Percentiles rank a stretch among this genome's conserved stretches.
Conservation (phyloP, 73 alveolate species). For the Tetrahymena borealis region DNA sequence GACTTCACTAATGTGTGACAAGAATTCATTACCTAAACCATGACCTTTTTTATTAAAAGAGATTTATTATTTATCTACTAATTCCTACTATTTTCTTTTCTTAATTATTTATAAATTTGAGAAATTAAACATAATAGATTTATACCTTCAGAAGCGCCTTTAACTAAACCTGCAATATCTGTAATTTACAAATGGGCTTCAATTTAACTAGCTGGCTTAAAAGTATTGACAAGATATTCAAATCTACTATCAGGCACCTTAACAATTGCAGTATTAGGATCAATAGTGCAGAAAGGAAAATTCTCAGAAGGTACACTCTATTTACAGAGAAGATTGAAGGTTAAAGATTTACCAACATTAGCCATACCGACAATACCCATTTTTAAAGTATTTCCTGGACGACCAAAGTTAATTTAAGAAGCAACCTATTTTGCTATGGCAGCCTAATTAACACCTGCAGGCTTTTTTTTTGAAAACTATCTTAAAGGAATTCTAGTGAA, state of each 20-base stretch:
- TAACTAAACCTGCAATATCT: constrained; percentile 54
- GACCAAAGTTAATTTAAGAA: neutral
- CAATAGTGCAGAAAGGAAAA: constrained; percentile 96
- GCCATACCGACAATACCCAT: constrained; percentile 98
- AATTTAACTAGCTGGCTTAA: constrained; percentile 9
- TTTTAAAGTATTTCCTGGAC: constrained; percentile 22
- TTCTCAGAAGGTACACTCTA: constrained; percentile 90
- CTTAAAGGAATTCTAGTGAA: neutral
- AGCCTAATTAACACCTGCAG: neutral
- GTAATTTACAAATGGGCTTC: constrained; percentile 9
- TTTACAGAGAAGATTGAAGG: constrained; percentile 24
- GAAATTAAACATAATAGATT: neutral
- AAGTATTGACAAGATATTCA: constrained; percentile 51
- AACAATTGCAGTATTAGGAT: constrained; percentile 93
- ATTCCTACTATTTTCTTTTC: neutral
- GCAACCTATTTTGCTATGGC: neutral
- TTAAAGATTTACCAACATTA: constrained; percentile 94
- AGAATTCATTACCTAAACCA: constrained; percentile 97
- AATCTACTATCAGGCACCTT: constrained; percentile 92
- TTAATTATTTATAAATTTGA: neutral
- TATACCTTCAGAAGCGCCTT: constrained; percentile 90
- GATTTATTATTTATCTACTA: neutral
- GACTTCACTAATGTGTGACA: constrained; percentile 91
- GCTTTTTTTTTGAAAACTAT: neutral
- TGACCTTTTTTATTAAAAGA: constrained; percentile 55